Percentiles rank a stretch among this genome's conserved stretches.
Evolutionary conservation across 345 rosid species (phyloP).

Genomic region (Rhizophora apiculata): DNA sequence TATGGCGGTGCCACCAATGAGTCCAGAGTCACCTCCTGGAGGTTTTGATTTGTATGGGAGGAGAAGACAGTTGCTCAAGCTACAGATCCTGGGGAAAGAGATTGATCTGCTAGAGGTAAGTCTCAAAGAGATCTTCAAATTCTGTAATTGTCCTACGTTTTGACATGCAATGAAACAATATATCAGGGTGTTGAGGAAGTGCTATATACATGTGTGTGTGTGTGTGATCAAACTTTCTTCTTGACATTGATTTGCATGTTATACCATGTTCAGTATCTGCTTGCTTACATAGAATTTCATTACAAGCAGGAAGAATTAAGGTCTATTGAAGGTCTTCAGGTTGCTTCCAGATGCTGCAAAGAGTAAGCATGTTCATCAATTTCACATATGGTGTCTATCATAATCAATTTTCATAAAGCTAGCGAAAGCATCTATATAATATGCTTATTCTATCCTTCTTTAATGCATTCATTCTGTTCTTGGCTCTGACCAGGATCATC

Average conservation of each 20-base stretch:
- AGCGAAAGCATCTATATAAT: too few species aligned
- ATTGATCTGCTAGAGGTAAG: constrained; percentile 41
- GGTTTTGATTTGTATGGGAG: constrained; percentile 43
- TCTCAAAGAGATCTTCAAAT: background rate
- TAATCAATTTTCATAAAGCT: too few species aligned
- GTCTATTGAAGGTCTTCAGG: constrained; percentile 29
- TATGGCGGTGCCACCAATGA: constrained; percentile 11
- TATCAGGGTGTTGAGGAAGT: background rate
- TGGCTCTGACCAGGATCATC: background rate
- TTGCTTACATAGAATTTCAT: background rate
- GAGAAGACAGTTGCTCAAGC: constrained; percentile 40
- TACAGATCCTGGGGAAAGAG: constrained; percentile 49
- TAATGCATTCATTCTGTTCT: background rate
- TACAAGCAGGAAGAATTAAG: constrained; percentile 38
- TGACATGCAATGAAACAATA: background rate
- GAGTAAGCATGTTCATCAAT: constrained; percentile 27
- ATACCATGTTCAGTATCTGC: background rate
- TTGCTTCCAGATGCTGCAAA: constrained; percentile 41
- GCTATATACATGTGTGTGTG: too few species aligned
- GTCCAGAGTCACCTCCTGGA: constrained; percentile 43
- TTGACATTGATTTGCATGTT: too few species aligned
- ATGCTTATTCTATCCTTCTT: too few species aligned
- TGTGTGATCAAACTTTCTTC: too few species aligned
- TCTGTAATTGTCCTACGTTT: background rate
- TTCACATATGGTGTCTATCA: background rate